These are phyloP conservation scores for Boletus reticuloceps DNA, from an alignment of 768 basidiomycete genomes.

Conservation along the genomic window DNA sequence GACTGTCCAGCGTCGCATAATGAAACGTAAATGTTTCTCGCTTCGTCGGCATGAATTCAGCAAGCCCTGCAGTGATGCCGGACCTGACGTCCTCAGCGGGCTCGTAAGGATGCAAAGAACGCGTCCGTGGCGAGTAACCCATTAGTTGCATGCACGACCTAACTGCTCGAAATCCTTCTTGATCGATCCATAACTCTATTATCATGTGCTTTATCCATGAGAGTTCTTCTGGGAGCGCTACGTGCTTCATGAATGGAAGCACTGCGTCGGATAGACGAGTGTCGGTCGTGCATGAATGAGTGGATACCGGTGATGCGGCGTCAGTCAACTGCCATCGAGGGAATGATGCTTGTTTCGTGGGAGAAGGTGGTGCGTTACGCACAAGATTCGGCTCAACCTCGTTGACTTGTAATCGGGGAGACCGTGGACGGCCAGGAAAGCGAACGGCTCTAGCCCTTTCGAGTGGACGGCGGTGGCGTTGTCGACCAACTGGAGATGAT, in stretches of 20 bases:
- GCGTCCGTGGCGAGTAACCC: constrained; percentile 43
- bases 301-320: constrained; percentile 2
- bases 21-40: constrained; percentile 68
- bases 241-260: constrained; percentile 11
- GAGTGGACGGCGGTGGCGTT: constrained; percentile 30
- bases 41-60: constrained; percentile 61
- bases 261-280: constrained; percentile 1
- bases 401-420: constrained; percentile 19
- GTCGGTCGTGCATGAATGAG: constrained; percentile 4
- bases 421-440: constrained; percentile 24
- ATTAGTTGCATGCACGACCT: constrained; percentile 56
- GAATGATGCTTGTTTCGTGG: not conserved
- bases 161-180: constrained; percentile 75
- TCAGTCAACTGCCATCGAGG: constrained; percentile 16
- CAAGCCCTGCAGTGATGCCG: constrained; percentile 44
- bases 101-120: constrained; percentile 27
- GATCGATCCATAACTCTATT: constrained; percentile 74
- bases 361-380: constrained; percentile 3
- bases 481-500: constrained; percentile 18
- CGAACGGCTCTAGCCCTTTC: constrained; percentile 34
- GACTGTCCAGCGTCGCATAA: constrained; percentile 61
- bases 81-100: constrained; percentile 25
- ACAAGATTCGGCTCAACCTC: constrained; percentile 11
- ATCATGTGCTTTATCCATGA: constrained; percentile 52
- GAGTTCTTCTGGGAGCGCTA: constrained; percentile 37